Conservation (phyloP, 495 filamentous ascomycete genomes). For the Pyrenula massariospora region DNA sequence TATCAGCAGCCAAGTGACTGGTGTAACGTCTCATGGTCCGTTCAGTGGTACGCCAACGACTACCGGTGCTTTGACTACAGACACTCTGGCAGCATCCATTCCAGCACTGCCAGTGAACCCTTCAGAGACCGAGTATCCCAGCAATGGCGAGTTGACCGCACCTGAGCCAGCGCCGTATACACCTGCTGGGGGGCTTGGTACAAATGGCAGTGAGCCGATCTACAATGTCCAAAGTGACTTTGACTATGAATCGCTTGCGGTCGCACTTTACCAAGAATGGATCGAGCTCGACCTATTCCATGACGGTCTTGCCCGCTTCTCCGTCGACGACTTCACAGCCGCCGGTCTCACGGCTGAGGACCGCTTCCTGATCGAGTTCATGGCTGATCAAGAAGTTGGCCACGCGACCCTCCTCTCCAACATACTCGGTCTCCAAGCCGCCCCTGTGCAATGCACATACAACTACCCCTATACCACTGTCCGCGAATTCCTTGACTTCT, state of each 20-base stretch:
- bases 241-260: slow-evolving; percentile 57
- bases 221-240: slow-evolving; percentile 64
- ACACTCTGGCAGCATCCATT: slow-evolving; percentile 34
- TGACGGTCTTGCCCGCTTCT: slow-evolving; percentile 61
- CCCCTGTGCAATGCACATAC: slow-evolving; percentile 67
- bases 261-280: slow-evolving; percentile 72
- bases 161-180: slow-evolving; percentile 60
- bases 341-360: slow-evolving; percentile 59
- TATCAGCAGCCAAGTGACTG: not conserved
- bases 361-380: slow-evolving; percentile 63
- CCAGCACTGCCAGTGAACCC: slow-evolving; percentile 28
- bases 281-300: slow-evolving; percentile 86
- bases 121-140: slow-evolving; percentile 50
- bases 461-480: slow-evolving; percentile 74
- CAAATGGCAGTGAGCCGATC: slow-evolving; percentile 63
- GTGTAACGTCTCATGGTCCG: slow-evolving; percentile 28
- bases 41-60: slow-evolving; percentile 47
- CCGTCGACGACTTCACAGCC: slow-evolving; percentile 53
- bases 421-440: slow-evolving; percentile 59
- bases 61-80: slow-evolving; percentile 45
- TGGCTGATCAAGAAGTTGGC: slow-evolving; percentile 77
- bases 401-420: slow-evolving; percentile 72
- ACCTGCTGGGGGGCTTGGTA: slow-evolving; percentile 65
- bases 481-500: slow-evolving; percentile 73
- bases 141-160: slow-evolving; percentile 54